Evolutionary conservation across 495 filamentous ascomycete genomes (phyloP).

Genomic region (Hyaloscypha finlandica): DNA sequence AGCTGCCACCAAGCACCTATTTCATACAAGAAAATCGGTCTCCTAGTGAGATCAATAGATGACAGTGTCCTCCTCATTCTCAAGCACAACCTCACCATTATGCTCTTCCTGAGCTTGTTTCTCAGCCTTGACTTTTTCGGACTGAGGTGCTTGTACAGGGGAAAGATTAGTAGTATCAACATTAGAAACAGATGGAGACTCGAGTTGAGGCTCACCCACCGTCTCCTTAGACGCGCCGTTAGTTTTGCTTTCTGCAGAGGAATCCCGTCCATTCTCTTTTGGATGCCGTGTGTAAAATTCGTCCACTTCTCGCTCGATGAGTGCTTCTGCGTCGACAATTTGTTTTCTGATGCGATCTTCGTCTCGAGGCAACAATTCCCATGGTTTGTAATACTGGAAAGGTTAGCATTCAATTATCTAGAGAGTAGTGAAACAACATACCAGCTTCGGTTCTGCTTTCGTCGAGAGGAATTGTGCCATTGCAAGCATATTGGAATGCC

Average conservation of each 20-base stretch:
- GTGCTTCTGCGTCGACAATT: constrained; percentile 45
- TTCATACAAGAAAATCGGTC: neutral
- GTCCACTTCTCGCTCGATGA: constrained; percentile 45
- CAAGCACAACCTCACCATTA: constrained; percentile 68
- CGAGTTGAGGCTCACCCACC: constrained; percentile 50
- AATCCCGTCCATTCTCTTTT: constrained; percentile 29
- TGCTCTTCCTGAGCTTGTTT: constrained; percentile 53
- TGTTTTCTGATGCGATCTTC: constrained; percentile 50
- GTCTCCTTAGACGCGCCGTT: constrained; percentile 31
- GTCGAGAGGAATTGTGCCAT: constrained; percentile 78
- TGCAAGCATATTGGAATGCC: constrained; percentile 64
- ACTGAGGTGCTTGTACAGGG: constrained; percentile 35
- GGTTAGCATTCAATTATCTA: neutral
- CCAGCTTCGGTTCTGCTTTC: constrained; percentile 71
- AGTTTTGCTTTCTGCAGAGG: constrained; percentile 21
- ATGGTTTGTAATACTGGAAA: constrained; percentile 83
- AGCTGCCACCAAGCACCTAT: neutral
- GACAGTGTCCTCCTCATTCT: constrained; percentile 81
- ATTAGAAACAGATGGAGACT: constrained; percentile 45
- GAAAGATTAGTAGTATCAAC: constrained; percentile 37
- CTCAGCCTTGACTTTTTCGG: constrained; percentile 19
- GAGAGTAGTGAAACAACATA: constrained; percentile 46
- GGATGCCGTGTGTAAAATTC: constrained; percentile 41
- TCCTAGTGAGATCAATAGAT: constrained; percentile 63
- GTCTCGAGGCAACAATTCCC: constrained; percentile 64